Percentiles rank a stretch among this genome's conserved stretches.
Evolutionary conservation across 169 alveolate genomes (phyloP).

Genomic region (Theileria luwenshuni): DNA sequence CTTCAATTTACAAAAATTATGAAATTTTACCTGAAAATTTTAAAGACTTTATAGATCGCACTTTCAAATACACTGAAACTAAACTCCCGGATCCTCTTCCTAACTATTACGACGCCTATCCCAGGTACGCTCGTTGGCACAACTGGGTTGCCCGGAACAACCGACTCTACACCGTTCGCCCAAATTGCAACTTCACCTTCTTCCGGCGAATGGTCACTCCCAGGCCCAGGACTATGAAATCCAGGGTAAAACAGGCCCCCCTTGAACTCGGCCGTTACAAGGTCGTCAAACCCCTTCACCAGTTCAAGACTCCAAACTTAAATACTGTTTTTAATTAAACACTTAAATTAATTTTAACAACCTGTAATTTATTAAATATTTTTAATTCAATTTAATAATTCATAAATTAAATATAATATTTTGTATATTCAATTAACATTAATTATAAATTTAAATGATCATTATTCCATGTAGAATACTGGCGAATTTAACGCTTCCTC

Average conservation of each 20-base stretch:
- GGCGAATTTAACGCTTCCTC: slow-evolving; percentile 64
- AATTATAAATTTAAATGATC: neutral
- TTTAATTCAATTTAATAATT: no score
- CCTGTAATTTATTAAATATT: no score
- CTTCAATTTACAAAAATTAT: slow-evolving; percentile 15
- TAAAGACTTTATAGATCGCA: slow-evolving; percentile 6
- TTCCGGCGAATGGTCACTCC: neutral
- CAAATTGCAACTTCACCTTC: slow-evolving; percentile 30
- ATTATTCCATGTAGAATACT: slow-evolving; percentile 23
- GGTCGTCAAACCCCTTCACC: slow-evolving; percentile 10
- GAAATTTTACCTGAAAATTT: slow-evolving; percentile 21
- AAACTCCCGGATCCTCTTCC: neutral
- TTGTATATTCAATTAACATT: no score
- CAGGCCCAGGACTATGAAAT: neutral
- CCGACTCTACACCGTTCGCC: neutral
- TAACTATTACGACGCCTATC: slow-evolving; percentile 4
- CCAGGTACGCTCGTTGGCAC: slow-evolving; percentile 39
- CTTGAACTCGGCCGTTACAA: neutral
- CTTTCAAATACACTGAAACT: neutral
- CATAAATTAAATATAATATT: no score
- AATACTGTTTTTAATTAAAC: slow-evolving; percentile 2
- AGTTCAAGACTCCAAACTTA: neutral
- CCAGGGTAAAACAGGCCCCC: neutral
- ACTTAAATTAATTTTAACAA: no score
- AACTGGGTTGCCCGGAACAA: slow-evolving; percentile 21